phyloP scores from a whole-genome alignment of 768 basidiomycete genomes.

The Russula sp. region DNA sequence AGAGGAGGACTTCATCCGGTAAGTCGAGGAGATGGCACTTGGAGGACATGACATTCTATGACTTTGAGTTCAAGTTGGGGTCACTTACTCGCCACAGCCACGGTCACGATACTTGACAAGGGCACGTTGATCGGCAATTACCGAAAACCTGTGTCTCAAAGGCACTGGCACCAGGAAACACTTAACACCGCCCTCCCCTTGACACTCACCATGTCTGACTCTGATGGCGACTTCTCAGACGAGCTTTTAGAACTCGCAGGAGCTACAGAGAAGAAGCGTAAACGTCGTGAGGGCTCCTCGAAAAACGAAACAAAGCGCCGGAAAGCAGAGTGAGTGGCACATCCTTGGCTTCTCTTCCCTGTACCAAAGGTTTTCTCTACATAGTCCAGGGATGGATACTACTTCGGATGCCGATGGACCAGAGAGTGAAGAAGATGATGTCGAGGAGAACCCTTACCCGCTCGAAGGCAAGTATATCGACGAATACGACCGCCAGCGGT shows the following conservation, averaged over 20 bases:
- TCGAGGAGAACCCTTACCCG: conserved; percentile 66
- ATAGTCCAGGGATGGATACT: conserved; percentile 26
- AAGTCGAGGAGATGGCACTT: conserved; percentile 3
- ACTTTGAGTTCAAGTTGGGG: neutral
- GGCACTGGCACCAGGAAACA: no score
- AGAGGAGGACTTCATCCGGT: conserved; percentile 14
- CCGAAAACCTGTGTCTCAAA: neutral
- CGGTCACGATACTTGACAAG: no score
- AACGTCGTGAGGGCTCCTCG: conserved; percentile 45
- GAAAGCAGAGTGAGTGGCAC: conserved; percentile 58
- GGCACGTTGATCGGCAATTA: neutral
- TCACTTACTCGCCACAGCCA: no score
- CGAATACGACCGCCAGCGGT: conserved; percentile 78
- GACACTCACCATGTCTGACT: conserved; percentile 40
- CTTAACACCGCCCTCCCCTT: no score
- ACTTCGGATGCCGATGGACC: conserved; percentile 46
- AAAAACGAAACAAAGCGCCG: conserved; percentile 54
- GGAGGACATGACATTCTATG: neutral
- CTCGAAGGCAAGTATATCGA: conserved; percentile 89
- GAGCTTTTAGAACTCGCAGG: conserved; percentile 81
- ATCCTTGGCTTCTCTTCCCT: neutral
- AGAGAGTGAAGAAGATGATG: conserved; percentile 59
- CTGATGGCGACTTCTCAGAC: conserved; percentile 50
- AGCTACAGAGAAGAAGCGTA: conserved; percentile 59
- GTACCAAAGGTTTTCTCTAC: neutral